These are phyloP conservation scores for Puya raimondii DNA, from an alignment of 176 grass and related monocot genomes.

Conservation along the genomic window DNA sequence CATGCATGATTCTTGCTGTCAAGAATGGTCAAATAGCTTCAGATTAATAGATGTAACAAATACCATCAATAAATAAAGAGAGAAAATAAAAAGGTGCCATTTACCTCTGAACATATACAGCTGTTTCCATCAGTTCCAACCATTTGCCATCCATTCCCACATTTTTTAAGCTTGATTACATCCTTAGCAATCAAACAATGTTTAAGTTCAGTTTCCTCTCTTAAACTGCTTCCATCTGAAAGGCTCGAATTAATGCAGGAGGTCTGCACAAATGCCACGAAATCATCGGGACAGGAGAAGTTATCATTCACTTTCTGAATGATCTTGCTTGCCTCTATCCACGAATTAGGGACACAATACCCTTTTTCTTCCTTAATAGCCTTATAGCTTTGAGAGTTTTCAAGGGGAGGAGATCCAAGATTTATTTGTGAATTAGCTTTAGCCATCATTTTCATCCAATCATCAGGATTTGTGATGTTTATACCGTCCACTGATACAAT, in stretches of 20 bases:
- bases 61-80: neutral
- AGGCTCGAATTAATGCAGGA: slow-evolving; percentile 29
- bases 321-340: slow-evolving; percentile 62
- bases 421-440: slow-evolving; percentile 30
- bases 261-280: slow-evolving; percentile 36
- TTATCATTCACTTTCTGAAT: slow-evolving; percentile 42
- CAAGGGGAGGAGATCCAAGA: slow-evolving; percentile 15
- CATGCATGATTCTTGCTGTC: slow-evolving; percentile 70
- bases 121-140: slow-evolving; percentile 28
- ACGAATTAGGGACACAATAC: slow-evolving; percentile 71
- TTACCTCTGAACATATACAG: slow-evolving; percentile 66
- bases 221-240: slow-evolving; percentile 14
- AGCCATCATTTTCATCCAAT: slow-evolving; percentile 50
- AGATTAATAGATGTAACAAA: slow-evolving; percentile 1
- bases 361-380: slow-evolving; percentile 42
- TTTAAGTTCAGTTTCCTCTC: slow-evolving; percentile 26
- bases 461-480: slow-evolving; percentile 51
- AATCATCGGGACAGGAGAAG: slow-evolving; percentile 49
- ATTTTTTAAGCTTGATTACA: slow-evolving; percentile 71
- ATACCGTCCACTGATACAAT: slow-evolving; percentile 68
- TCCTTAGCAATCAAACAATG: slow-evolving; percentile 89
- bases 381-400: slow-evolving; percentile 25
- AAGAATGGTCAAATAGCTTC: slow-evolving; percentile 17
- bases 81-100: slow-evolving; percentile 9
- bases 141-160: slow-evolving; percentile 41